Base-by-base conservation (phyloP, 805 yeast genomes). In the Tetrapisispora taiwanensis region DNA sequence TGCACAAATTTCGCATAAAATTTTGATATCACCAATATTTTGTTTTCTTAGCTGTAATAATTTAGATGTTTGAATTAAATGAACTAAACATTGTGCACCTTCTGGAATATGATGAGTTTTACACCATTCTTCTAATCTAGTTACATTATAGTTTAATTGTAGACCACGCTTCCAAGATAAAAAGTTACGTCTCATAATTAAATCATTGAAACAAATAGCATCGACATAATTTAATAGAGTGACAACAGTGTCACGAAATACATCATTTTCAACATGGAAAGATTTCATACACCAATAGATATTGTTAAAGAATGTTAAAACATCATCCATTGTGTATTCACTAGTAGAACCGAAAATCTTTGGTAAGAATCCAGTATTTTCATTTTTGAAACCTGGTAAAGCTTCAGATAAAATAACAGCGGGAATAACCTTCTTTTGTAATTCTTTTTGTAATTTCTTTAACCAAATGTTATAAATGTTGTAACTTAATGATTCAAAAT, bases 61-160 rank as follows among this genome's bases (percentile, higher is more conserved):
- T 68, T 92, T 92, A 33, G 96, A 89, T 18, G 95, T 90, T 67
- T 92, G 97, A 52, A 88, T 74, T 59, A 92, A 72, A 60, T 89
- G 97, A 49, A 81, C 81, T 60, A 92, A 74, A 58, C 87, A 80
- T 32, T 80, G 78, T 4, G 90, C 76, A 2, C 94, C 95, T 60
- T 89, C 95, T 41, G 84, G 83, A 49, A 92, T 78, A 42, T 84
- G 89, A 63, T 90, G 96, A 7, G 87, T 79, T 69, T 87, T 90
- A 67, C 97, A 90, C 98, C 98, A 92, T 68, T 92, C 99, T 65
- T 88, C 97, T 56, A 92, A 74, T 58, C 97, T 78, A 3, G 98
- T 92, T 44, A 89, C 94, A 64, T 92, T 92, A 69, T 92, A 92
- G 63, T 88, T 92, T 67, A 92, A 79, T 67, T 92, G 98, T 54